Base-by-base conservation (phyloP, 2,329 filamentous ascomycete species). In the Colletotrichum sp. region DNA sequence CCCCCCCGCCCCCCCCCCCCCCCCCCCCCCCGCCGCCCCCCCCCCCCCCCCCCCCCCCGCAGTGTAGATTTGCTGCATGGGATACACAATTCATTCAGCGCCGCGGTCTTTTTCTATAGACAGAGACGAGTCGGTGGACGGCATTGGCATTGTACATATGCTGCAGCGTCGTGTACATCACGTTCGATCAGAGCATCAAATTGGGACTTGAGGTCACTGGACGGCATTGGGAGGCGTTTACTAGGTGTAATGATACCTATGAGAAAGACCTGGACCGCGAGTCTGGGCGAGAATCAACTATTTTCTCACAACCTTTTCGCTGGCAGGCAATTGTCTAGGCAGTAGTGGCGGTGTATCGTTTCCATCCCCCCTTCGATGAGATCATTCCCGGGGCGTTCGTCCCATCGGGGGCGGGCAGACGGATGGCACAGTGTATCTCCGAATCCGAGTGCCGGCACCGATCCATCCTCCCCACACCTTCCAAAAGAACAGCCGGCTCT, bases 201-300 rank as follows among this genome's bases (percentile, higher is more conserved):
- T 64, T 64, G 63, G 70, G 73, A 39, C 15, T 19, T 13, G 22
- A 13, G 44, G 63, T 52, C 44, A 52, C 44, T 52, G 44, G 28
- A 28, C n/a, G 73, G 70, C 73, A 75, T 75, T 75, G 73, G 73
- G 19, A 73, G 73, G 73, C 73, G 73, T 75, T 75, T 59, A n/a
- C 55, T n/a, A 64, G 73, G 44, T 52, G 73, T 68, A 65, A 75
- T 73, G 73, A 75, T 75, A 75, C 73, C 73, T 75, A 75, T 27
- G 73, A 72, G 11, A 57, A 34, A 60, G 44, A 65, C 57, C 70
- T 27, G 28, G 61, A 8, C 59, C 6, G 8, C 11, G 28, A 25
- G 52, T 25, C 70, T 44, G 44, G 73, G 73, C 73, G 64, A 30
- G 57, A 36, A 73, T 65, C 36, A 48, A 52, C 44, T 52, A 52